Conservation (phyloP, 441 rosid species). For the Eruca vesicaria region DNA sequence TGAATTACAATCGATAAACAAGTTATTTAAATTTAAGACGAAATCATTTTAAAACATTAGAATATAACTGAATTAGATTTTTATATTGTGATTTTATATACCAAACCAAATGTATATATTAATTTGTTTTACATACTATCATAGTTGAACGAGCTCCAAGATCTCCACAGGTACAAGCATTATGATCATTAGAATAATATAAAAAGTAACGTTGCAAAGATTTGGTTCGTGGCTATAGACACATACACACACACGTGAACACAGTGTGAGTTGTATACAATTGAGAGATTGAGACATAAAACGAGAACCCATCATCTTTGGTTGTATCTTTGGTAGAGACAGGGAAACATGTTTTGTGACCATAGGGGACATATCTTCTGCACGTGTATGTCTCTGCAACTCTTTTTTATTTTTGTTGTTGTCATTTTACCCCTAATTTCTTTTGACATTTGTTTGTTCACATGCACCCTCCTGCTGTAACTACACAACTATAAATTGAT, state of each 20-base stretch:
- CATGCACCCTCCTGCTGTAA: conserved; percentile 17
- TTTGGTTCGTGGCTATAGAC: conserved; percentile 9
- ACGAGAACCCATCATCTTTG: conserved; percentile 36
- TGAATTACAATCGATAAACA: neutral
- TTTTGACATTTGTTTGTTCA: conserved; percentile 30
- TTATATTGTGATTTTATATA: neutral
- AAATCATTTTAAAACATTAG: neutral
- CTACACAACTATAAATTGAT: neutral
- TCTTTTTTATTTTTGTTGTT: neutral
- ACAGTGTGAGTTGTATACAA: conserved; percentile 32
- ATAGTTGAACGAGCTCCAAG: neutral
- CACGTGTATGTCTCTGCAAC: conserved; percentile 37
- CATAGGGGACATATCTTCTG: conserved; percentile 35
- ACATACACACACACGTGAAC: conserved; percentile 28
- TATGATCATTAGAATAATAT: neutral
- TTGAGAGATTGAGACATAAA: conserved; percentile 20
- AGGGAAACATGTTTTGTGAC: conserved; percentile 37
- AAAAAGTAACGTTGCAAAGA: conserved; percentile 1
- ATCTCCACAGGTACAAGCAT: neutral
- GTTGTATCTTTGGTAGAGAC: conserved; percentile 33
- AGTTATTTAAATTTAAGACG: neutral
- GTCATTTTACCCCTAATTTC: neutral
- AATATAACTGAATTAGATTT: neutral
- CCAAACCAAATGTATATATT: neutral
- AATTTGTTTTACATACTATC: neutral